Evolutionary conservation across 2,329 filamentous ascomycete genomes (phyloP), one percentile per base, ranked within the genome.

Genomic region (Teratosphaeria viscida): DNA sequence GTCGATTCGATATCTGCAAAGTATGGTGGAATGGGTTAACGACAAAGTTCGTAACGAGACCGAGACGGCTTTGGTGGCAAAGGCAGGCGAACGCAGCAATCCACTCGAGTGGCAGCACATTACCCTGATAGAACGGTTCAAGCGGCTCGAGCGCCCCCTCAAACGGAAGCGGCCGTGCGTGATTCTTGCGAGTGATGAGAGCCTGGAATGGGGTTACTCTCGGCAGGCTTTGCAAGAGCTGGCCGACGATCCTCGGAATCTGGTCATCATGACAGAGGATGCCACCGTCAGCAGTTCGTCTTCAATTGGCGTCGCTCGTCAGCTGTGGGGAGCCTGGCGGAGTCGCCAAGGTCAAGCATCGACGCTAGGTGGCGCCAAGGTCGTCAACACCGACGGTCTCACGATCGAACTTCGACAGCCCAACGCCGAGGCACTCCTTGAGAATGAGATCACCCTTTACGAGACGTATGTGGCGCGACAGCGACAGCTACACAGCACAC

Each of bases 1-100:
- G 63, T 95, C 92, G 0, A 89, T 97, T 81, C 83, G 90, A 57
- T 90, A 96, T 65, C 89, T 92, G 29, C 83, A 92, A 65, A 96
- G 92, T 72, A 95, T 99, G 89, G 79, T 99, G 35, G 94, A 99
- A 71, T 99, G 94, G 94, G 97, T 99, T 92, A 92, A 97, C 70
- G 92, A 96, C 69, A 87, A 86, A 60, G 95, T 99, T 61, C 88
- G 95, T 52, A 86, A 91, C 58, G 92, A 97, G 64, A 75, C 72
- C 62, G 75, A 72, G 58, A 76, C 76, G 55, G 76, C 72, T 32
- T 79, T 79, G 65, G 67, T 63, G 3, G 60, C 55, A 35, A 61
- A 59, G 14, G 65, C 69, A 52, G 68, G 69, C 16, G 70, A 75
- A 35, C 71, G 73, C 26, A 82, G 82, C 1, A 88, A 89, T 0